Evolutionary conservation across 129 eudicot genomes (phyloP).

Genomic region (Erigeron canadensis): DNA sequence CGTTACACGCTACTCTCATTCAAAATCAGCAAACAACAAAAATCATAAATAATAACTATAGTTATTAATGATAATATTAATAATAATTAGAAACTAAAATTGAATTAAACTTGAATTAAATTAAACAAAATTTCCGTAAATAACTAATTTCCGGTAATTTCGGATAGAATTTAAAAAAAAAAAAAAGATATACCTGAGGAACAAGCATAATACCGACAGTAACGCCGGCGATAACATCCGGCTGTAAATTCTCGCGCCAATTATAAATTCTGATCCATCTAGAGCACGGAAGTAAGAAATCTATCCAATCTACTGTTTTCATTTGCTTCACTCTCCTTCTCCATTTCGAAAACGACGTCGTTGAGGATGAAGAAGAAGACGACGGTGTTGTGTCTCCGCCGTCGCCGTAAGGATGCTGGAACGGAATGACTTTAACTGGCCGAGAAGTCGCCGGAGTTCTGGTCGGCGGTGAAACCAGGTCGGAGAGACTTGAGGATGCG

Average conservation of each 20-base stretch:
- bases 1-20: constrained; percentile 13
- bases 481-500: constrained; percentile 63
- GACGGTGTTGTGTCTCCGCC: constrained; percentile 34
- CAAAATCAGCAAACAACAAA: background rate
- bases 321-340: constrained; percentile 52
- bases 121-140: too few species aligned
- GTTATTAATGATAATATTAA: too few species aligned
- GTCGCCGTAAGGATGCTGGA: constrained; percentile 52
- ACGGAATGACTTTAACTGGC: constrained; percentile 65
- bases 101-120: too few species aligned
- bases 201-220: constrained; percentile 97
- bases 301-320: constrained; percentile 69
- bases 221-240: constrained; percentile 84
- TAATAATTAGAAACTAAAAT: too few species aligned
- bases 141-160: too few species aligned
- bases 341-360: constrained; percentile 49
- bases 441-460: constrained; percentile 36
- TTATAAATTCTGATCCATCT: constrained; percentile 86
- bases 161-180: too few species aligned
- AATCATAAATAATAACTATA: too few species aligned
- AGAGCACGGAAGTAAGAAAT: constrained; percentile 67
- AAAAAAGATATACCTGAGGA: constrained; percentile 97
- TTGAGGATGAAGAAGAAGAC: constrained; percentile 32
- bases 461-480: constrained; percentile 30
- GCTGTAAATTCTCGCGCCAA: constrained; percentile 63